Conservation (phyloP, 2,329 filamentous ascomycete species). For the Cercospora berteroae region DNA sequence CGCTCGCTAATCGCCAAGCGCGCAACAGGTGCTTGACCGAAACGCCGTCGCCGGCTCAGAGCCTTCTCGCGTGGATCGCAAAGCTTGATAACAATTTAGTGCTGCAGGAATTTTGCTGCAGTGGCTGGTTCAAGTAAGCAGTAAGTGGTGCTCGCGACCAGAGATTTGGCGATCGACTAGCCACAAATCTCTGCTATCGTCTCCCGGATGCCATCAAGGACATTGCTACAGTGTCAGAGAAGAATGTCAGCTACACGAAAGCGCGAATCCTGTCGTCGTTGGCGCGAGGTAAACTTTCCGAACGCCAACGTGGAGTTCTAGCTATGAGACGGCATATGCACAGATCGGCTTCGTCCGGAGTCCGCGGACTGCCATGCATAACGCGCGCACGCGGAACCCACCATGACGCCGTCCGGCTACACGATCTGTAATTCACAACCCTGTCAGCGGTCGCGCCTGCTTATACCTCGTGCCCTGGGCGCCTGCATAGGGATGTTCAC, state of each 20-base stretch:
- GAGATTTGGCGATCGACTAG: not conserved
- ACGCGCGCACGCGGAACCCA: not conserved
- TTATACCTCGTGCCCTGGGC: not conserved
- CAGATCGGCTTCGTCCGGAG: not conserved
- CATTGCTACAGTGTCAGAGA: not conserved
- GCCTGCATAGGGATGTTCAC: not conserved
- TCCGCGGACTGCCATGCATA: not conserved
- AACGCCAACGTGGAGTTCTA: not conserved
- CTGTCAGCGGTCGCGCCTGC: not conserved
- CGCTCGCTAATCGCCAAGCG: not conserved
- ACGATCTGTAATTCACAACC: not conserved
- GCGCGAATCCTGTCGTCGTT: not conserved
- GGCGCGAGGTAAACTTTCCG: not conserved
- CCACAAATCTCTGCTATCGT: not conserved
- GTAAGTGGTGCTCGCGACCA: not conserved
- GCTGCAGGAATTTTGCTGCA: not conserved
- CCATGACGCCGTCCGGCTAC: not conserved
- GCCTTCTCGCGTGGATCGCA: not conserved
- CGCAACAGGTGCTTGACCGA: not conserved
- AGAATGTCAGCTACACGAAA: fast-evolving
- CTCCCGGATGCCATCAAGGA: not conserved
- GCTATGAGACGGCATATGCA: not conserved
- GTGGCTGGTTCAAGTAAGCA: not conserved
- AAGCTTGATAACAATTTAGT: not conserved
- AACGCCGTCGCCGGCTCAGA: not conserved